phyloP scores from a whole-genome alignment of 768 basidiomycete genomes.

The Leucocoprinus birnbaumii region DNA sequence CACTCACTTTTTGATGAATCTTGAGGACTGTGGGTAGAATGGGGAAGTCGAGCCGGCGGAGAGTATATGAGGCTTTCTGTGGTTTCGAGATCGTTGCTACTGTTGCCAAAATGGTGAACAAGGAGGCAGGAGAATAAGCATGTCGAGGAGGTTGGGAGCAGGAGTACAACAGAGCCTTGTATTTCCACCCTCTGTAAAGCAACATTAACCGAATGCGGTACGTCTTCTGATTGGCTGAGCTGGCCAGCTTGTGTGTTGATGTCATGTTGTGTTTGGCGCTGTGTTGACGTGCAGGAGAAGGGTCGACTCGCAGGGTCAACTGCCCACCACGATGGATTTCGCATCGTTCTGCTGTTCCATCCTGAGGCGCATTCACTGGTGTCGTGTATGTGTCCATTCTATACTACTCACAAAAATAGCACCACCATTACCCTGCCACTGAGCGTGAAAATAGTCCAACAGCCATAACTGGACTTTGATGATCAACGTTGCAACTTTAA shows the following conservation, averaged over 20 bases:
- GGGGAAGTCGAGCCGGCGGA: neutral
- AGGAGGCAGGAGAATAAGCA: constrained; percentile 5
- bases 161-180: constrained; percentile 9
- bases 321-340: neutral
- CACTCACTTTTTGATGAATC: neutral
- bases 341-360: neutral
- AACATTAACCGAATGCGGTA: neutral
- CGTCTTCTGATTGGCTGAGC: neutral
- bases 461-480: too few relatives aligned
- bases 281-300: neutral
- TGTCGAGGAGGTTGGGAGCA: constrained; percentile 6
- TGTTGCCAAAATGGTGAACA: constrained; percentile 2
- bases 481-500: too few relatives aligned
- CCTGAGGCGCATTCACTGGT: too few relatives aligned
- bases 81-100: neutral
- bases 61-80: neutral
- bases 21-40: neutral
- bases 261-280: neutral
- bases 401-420: too few relatives aligned
- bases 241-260: neutral
- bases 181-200: constrained; percentile 5
- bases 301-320: neutral
- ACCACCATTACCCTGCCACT: too few relatives aligned
- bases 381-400: too few relatives aligned
- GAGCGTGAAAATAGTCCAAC: too few relatives aligned